Conservation (phyloP, 2,329 filamentous ascomycete species). For the Colletotrichum liaoningense region DNA sequence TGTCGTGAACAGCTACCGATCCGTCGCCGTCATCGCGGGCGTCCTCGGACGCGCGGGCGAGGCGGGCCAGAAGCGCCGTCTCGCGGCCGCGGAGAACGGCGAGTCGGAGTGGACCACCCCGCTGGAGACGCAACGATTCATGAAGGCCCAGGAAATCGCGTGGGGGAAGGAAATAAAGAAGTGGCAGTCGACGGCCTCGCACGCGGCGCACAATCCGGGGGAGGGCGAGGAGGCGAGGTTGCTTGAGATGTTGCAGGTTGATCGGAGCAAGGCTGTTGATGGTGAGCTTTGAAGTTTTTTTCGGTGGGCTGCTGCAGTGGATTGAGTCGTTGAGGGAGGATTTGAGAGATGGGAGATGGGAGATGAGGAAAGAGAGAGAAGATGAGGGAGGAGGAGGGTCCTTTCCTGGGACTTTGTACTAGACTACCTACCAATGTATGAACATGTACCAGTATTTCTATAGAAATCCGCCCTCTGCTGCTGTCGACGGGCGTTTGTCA, state of each 20-base stretch:
- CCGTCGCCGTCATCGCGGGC: slow-evolving; percentile 83
- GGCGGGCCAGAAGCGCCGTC: slow-evolving; percentile 76
- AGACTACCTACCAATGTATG: slow-evolving; percentile 6
- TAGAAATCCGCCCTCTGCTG: background rate
- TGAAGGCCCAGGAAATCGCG: slow-evolving; percentile 44
- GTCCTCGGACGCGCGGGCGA: slow-evolving; percentile 88
- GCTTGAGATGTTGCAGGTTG: slow-evolving; percentile 43
- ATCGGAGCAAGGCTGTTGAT: slow-evolving; percentile 13
- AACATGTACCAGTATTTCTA: slow-evolving; percentile 19
- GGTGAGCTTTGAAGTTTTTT: background rate
- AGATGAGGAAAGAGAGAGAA: background rate
- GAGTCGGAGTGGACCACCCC: slow-evolving; percentile 71
- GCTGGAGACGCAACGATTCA: slow-evolving; percentile 53
- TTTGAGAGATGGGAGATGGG: background rate
- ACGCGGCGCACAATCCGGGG: slow-evolving; percentile 36
- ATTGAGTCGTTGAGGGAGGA: too few species aligned
- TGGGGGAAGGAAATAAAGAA: slow-evolving; percentile 45
- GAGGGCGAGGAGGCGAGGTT: slow-evolving; percentile 48
- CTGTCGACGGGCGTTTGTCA: background rate
- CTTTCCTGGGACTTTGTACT: background rate
- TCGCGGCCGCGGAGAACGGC: slow-evolving; percentile 71
- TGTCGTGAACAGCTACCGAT: slow-evolving; percentile 73
- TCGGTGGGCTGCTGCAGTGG: too few species aligned
- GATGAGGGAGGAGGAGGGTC: background rate
- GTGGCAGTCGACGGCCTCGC: slow-evolving; percentile 42